Base-by-base conservation (phyloP, 2,329 filamentous ascomycete species). In the Pyrenophora graminea region DNA sequence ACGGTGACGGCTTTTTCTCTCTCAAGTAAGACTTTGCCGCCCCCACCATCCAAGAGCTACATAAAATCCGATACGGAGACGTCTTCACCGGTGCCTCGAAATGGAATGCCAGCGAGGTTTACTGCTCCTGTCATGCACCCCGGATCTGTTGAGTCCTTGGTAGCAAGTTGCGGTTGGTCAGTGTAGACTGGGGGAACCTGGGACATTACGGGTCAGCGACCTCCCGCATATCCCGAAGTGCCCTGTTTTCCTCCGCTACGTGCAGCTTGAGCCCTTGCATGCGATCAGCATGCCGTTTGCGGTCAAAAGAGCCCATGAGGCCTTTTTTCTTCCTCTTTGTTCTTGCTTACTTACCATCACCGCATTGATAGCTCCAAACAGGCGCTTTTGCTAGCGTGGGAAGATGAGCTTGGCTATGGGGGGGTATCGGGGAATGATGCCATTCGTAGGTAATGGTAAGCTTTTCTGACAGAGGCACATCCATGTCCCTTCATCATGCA, bases 111-210 rank as follows among this genome's bases (percentile, higher is more conserved):
- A 55, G 45, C 48, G 45, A 34, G 23, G 19, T 25, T 39, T 49
- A 45, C 51, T 36, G 27, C 27, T 30, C 27, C 41, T 49, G 43
- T 23, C 27, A 60, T 62, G 59, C 48, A 58, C 55, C 52, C 55
- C 57, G 52, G 57, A 56, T 56, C 50, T 54, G 48, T 59, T 56
- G 56, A 61, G 56, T 45, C 41, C 27, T 40, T 32, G 39, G 41
- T 50, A 4, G 12, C 19, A 21, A 23, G 19, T 39, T 32, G 30
- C 27, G 32, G 46, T 49, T 51, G 55, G 45, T 21, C 45, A 45
- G 33, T 4, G 21, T 19, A 19, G 32, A 42, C 33, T 42, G 31
- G 37, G 21, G 21, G 19, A 30, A 34, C 42, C 34, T 46, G 52
- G 36, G 33, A 46, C 33, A 18, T 9, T 44, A 39, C 50, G 44